Evolutionary conservation across 441 rosid species (phyloP).

Genomic region (Erysimum cheiri): DNA sequence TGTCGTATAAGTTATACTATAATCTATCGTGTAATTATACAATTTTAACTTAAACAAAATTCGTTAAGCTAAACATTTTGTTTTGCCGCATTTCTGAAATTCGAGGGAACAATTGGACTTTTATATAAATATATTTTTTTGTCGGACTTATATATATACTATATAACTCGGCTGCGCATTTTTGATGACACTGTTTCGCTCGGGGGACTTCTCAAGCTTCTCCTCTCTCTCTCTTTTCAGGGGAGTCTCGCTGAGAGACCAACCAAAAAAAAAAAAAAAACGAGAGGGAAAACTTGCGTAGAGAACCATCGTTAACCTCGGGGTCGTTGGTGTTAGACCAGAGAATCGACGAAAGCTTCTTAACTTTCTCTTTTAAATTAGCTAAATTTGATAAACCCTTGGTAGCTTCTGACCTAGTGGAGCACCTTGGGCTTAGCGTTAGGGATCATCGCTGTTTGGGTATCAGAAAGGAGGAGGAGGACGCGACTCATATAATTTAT

Average conservation of each 20-base stretch:
- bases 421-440: conserved; percentile 14
- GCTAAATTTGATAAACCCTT: conserved; percentile 26
- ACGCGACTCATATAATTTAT: background rate
- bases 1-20: too few species aligned
- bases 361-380: conserved; percentile 14
- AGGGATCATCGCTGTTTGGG: conserved; percentile 12
- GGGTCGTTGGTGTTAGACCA: background rate
- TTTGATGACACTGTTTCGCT: conserved; percentile 3
- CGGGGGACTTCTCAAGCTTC: conserved; percentile 17
- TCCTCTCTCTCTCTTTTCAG: conserved; percentile 20
- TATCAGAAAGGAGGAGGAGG: background rate
- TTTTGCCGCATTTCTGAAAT: background rate
- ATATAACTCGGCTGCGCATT: background rate
- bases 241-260: conserved; percentile 26
- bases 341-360: conserved; percentile 9
- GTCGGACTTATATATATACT: conserved; percentile 9
- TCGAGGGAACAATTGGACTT: background rate
- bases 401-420: conserved; percentile 37
- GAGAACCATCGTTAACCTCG: conserved; percentile 15
- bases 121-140: background rate
- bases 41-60: too few species aligned
- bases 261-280: background rate
- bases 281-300: conserved; percentile 33
- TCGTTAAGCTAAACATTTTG: too few species aligned
- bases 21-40: too few species aligned